Evolutionary conservation across 164 flowering plant species (phyloP).

Genomic region (Piper longum): DNA sequence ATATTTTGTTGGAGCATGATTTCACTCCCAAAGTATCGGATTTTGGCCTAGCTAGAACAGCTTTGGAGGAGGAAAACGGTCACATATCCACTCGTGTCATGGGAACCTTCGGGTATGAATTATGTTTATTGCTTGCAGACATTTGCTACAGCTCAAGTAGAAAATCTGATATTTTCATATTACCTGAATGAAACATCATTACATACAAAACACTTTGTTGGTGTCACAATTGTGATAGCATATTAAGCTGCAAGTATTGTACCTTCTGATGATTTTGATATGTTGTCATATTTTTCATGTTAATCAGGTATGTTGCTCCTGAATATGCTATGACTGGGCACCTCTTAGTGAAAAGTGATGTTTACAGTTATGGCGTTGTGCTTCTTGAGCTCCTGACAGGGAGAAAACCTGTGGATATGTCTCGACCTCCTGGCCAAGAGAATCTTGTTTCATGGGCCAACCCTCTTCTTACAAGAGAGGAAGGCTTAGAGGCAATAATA

Average conservation of each 20-base stretch:
- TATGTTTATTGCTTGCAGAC: not conserved
- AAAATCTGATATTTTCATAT: not conserved
- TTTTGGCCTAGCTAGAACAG: conserved; percentile 81
- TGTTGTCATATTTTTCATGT: too few species aligned
- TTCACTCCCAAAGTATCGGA: conserved; percentile 93
- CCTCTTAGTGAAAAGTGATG: conserved; percentile 22
- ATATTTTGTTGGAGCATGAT: too few species aligned
- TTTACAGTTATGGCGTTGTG: conserved; percentile 93
- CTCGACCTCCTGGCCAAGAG: conserved; percentile 57
- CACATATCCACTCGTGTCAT: conserved; percentile 18
- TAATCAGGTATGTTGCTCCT: too few species aligned
- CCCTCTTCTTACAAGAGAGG: conserved; percentile 62
- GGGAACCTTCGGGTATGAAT: conserved; percentile 84
- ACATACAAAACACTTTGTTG: too few species aligned
- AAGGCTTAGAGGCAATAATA: conserved; percentile 17
- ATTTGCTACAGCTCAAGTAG: not conserved
- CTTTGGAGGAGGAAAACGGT: conserved; percentile 51
- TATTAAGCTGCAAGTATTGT: too few species aligned
- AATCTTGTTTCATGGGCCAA: conserved; percentile 43
- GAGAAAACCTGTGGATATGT: conserved; percentile 79
- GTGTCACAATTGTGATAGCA: too few species aligned
- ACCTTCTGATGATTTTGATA: too few species aligned
- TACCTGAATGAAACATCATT: too few species aligned
- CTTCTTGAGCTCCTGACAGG: conserved; percentile 37
- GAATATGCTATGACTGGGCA: too few species aligned